phyloP scores from a whole-genome alignment of 805 yeast genomes.

The Candida ficus region DNA sequence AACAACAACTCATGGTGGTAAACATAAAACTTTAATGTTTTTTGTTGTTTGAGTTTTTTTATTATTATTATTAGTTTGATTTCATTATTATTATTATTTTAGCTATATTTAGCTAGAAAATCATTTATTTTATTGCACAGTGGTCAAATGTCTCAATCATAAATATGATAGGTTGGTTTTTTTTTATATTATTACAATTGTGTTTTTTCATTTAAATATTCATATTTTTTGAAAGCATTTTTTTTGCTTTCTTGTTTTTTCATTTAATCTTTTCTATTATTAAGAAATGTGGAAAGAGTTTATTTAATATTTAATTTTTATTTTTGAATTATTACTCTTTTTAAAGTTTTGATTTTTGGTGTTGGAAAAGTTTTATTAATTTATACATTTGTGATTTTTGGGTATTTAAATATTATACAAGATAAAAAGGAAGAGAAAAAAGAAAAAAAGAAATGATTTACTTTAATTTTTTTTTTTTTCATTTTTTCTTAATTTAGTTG shows the following conservation, averaged over 20 bases:
- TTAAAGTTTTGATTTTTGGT: constrained; percentile 1
- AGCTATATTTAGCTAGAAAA: constrained; percentile 3
- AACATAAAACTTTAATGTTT: not conserved
- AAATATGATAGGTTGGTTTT: constrained; percentile 4
- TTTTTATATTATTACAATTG: constrained; percentile 1
- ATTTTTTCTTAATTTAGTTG: constrained; percentile 1
- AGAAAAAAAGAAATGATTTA: no score
- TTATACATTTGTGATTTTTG: constrained; percentile 3
- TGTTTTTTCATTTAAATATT: constrained; percentile 1
- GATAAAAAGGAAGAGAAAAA: constrained; percentile 1
- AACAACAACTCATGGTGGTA: constrained; percentile 10
- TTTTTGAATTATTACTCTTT: no score
- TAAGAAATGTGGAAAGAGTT: not conserved
- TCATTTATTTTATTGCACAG: constrained; percentile 9
- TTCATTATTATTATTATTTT: constrained; percentile 1
- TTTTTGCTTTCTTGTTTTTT: constrained; percentile 2
- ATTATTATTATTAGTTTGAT: not conserved
- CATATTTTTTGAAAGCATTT: not conserved
- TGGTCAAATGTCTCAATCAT: constrained; percentile 17
- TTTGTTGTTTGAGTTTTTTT: not conserved
- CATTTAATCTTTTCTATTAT: constrained; percentile 1
- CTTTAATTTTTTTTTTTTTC: no score
- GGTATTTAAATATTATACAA: constrained; percentile 6
- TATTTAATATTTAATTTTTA: constrained; percentile 2
- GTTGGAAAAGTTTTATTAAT: constrained; percentile 3